Conservation (phyloP, 2,329 filamentous ascomycete species). For the Xylaria hypoxylon region DNA sequence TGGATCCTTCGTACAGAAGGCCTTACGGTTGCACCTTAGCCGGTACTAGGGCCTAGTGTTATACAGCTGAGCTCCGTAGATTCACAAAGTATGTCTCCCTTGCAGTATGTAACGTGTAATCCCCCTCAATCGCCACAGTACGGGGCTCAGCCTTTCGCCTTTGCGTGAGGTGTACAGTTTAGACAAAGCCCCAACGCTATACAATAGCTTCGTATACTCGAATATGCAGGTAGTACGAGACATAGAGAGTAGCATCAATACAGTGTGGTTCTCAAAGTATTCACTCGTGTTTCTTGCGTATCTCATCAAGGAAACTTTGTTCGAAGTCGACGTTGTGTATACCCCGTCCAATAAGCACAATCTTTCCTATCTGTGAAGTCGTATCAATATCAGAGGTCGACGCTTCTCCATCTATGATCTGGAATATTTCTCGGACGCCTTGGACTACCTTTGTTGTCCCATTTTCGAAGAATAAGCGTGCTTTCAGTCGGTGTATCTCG, state of each 20-base stretch:
- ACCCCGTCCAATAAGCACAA: constrained; percentile 72
- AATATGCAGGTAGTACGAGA: background rate
- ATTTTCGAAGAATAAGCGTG: constrained; percentile 73
- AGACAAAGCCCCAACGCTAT: background rate
- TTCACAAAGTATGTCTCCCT: no score
- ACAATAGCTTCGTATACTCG: background rate
- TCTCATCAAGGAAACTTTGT: constrained; percentile 51
- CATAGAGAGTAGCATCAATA: background rate
- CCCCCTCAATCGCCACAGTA: no score
- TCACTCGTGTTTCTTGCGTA: constrained; percentile 18
- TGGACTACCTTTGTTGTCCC: constrained; percentile 83
- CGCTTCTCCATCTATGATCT: constrained; percentile 75
- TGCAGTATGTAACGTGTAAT: no score
- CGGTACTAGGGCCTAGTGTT: no score
- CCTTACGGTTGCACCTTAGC: background rate
- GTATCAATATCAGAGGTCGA: constrained; percentile 40
- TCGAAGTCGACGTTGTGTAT: constrained; percentile 65
- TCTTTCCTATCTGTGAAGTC: constrained; percentile 60
- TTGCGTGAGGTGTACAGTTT: background rate
- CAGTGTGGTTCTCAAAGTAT: background rate
- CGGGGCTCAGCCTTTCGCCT: background rate
- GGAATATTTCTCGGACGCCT: constrained; percentile 92
- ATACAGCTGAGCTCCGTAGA: no score
- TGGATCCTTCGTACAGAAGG: background rate
- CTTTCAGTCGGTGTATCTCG: constrained; percentile 91